phyloP scores from a whole-genome alignment of 768 basidiomycete genomes.

The Psilocybe subaeruginosa region DNA sequence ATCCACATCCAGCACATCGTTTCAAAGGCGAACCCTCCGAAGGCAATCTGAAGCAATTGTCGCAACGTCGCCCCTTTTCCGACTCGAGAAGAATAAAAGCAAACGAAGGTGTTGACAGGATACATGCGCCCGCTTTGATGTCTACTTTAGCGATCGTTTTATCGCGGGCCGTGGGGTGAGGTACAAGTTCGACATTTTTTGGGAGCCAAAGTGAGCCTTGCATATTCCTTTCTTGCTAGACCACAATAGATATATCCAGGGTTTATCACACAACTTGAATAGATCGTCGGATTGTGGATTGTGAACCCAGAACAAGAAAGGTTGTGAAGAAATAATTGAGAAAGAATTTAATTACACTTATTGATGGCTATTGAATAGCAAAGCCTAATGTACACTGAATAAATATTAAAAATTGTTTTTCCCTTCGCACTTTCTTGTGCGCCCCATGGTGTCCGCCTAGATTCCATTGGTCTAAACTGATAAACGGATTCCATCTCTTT shows the following conservation, averaged over 20 bases:
- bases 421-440: background rate
- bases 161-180: conserved; percentile 52
- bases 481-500: background rate
- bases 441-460: no score
- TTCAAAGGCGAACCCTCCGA: conserved; percentile 38
- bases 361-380: conserved; percentile 10
- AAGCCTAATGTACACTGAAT: conserved; percentile 8
- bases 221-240: background rate
- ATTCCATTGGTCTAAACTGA: background rate
- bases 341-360: conserved; percentile 1
- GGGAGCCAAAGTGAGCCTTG: conserved; percentile 15
- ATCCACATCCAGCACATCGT: conserved; percentile 67
- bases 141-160: conserved; percentile 45
- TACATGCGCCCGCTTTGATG: conserved; percentile 47
- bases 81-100: conserved; percentile 49
- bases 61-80: conserved; percentile 71
- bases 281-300: background rate
- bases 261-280: background rate
- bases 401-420: conserved; percentile 3
- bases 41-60: conserved; percentile 54
- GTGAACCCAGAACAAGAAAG: no score
- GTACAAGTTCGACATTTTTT: conserved; percentile 33
- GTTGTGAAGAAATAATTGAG: background rate
- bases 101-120: conserved; percentile 51
- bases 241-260: background rate